Conservation (phyloP, 179 eudicot species). For the Heliamphora pulchella region DNA sequence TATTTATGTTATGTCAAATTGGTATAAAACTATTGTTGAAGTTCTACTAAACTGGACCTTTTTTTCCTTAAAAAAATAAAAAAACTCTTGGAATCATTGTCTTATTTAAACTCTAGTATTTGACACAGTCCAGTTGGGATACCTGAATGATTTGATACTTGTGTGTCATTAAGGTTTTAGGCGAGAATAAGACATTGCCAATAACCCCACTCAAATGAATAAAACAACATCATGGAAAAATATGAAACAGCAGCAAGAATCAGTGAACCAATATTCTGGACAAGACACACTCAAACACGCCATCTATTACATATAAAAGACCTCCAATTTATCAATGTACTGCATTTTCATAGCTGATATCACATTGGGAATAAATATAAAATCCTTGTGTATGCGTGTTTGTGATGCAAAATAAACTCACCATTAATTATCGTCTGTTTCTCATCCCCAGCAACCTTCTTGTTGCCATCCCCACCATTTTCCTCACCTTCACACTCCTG, state of each 20-base stretch:
- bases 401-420: not conserved
- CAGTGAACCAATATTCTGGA: not conserved
- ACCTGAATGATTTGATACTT: not conserved
- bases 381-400: not conserved
- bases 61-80: not conserved
- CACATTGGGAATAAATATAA: not conserved
- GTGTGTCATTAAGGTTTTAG: not conserved
- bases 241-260: not conserved
- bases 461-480: not conserved
- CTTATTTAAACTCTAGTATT: not conserved
- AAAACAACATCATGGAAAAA: not conserved
- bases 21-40: not conserved
- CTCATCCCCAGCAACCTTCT: no score
- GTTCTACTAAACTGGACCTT: not conserved
- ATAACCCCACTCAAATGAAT: not conserved
- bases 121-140: not conserved
- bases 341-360: no score
- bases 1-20: not conserved
- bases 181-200: no score
- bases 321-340: no score
- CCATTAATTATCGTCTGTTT: no score
- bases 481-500: not conserved
- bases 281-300: not conserved
- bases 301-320: no score
- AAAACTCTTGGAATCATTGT: not conserved